A percentile compares a stretch with the other conserved stretches of the same genome.
These are phyloP conservation scores for Penicillium sp. DNA, from an alignment of 2,329 filamentous ascomycete species.

Conservation along the genomic window DNA sequence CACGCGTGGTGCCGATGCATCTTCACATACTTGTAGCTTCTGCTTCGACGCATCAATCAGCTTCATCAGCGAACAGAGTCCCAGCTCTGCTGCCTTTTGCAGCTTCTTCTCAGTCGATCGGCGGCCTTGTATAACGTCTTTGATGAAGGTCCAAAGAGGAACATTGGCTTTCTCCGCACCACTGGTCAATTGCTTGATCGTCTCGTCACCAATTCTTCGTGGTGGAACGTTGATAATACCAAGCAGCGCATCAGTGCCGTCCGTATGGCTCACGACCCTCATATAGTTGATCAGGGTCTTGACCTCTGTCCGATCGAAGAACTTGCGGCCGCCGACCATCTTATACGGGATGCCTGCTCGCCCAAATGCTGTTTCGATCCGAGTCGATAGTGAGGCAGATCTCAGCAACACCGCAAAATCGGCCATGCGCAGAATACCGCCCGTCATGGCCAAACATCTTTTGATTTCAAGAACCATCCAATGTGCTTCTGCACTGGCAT, in stretches of 20 bases:
- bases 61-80: slow-evolving; percentile 59
- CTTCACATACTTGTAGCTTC: slow-evolving; percentile 51
- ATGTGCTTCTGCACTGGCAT: slow-evolving; percentile 70
- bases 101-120: slow-evolving; percentile 55
- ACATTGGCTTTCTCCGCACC: slow-evolving; percentile 70
- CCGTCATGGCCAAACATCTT: slow-evolving; percentile 68
- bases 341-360: slow-evolving; percentile 81
- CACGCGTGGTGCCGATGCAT: slow-evolving; percentile 42
- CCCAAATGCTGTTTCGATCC: slow-evolving; percentile 80
- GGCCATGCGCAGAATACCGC: slow-evolving; percentile 67
- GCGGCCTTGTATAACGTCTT: slow-evolving; percentile 57
- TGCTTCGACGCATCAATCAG: slow-evolving; percentile 59
- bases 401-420: slow-evolving; percentile 88
- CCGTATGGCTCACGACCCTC: slow-evolving; percentile 76
- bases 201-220: slow-evolving; percentile 76
- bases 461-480: slow-evolving; percentile 88
- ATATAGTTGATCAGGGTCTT: slow-evolving; percentile 87
- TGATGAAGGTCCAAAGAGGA: slow-evolving; percentile 74
- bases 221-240: slow-evolving; percentile 83
- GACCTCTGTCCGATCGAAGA: slow-evolving; percentile 89
- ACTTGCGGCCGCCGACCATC: slow-evolving; percentile 88
- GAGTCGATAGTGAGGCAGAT: slow-evolving; percentile 75
- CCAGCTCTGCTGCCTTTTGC: slow-evolving; percentile 55
- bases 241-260: slow-evolving; percentile 81
- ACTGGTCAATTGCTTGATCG: slow-evolving; percentile 69